Base-by-base conservation (phyloP, 1,284 basidiomycete species). In the Trichosporon sp. region DNA sequence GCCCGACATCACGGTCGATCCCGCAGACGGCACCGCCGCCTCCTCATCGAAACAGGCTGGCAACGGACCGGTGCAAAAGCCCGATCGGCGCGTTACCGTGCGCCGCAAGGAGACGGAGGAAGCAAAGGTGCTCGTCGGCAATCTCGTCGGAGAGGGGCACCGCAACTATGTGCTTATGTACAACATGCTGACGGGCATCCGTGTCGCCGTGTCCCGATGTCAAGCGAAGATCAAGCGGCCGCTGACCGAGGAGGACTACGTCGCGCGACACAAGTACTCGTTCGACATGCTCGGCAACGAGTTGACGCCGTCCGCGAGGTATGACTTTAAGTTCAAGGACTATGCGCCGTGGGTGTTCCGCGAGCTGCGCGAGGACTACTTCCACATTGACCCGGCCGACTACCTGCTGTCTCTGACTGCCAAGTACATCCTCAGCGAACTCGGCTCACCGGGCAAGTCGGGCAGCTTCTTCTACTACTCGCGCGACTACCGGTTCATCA, bases 401-500 rank as follows among this genome's bases (percentile, higher is more conserved):
- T 99, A 99, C 84, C 89, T 99, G 32, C 88, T 98, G 66, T 97
- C 95, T 0, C 89, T 99, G 71, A 99, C 96, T 1, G 91, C 92
- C 11, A 98, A 97, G 84, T 99, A 99, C 85, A 99, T 99, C 81
- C 88, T 99, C 46, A 96, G 94, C 67, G 96, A 99, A 83, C 89
- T 99, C 21, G 96, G 96, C n/a, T 98, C 95, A 2, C 96, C 96
- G 0, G 96, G 96, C 64, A 99, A 99, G 86, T 96, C 93, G 3
- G 96, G 96, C 19, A 96, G 94, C 19, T 99, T 99, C 86, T 99
- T 99, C 87, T 99, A 99, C 86, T 99, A 98, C 83, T 98, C 95
- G 12, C 89, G 96, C 61, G 96, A 99, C 86, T 99, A 98, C 80
- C 92, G 96, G 1, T 99, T 98, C 86, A 99, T 99, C 86, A 99